phyloP scores from a whole-genome alignment of 2,329 filamentous ascomycete genomes.

The Phialemonium atrogriseum region DNA sequence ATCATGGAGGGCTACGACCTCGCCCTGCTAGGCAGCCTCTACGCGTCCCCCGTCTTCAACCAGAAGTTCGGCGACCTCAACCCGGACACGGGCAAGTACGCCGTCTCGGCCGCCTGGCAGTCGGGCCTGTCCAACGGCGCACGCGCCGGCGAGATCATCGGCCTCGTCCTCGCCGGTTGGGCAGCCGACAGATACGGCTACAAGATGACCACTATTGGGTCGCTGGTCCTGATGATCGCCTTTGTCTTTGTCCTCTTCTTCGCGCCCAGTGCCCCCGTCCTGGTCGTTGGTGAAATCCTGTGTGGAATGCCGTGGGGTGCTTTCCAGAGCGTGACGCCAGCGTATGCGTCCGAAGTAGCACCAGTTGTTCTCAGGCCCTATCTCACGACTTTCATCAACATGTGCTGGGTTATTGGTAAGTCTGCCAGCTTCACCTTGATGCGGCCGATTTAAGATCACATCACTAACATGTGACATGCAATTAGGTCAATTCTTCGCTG shows the following conservation, averaged over 20 bases:
- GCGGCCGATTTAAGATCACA: no score
- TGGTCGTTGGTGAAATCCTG: slow-evolving; percentile 41
- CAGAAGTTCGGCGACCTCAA: slow-evolving; percentile 34
- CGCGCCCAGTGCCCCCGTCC: slow-evolving; percentile 33
- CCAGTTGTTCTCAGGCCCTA: slow-evolving; percentile 41
- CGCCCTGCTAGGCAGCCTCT: slow-evolving; percentile 39
- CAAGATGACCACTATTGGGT: slow-evolving; percentile 38
- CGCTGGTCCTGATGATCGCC: slow-evolving; percentile 34
- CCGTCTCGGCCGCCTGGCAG: slow-evolving; percentile 48
- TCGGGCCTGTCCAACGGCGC: slow-evolving; percentile 46
- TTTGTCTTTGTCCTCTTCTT: slow-evolving; percentile 49
- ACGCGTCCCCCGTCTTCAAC: slow-evolving; percentile 36
- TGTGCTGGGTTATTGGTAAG: slow-evolving; percentile 50
- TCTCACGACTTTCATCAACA: slow-evolving; percentile 46
- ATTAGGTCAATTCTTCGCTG: slow-evolving; percentile 33
- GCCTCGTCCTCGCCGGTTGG: slow-evolving; percentile 45
- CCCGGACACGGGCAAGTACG: slow-evolving; percentile 27
- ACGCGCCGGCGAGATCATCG: slow-evolving; percentile 45
- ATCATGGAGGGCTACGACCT: slow-evolving; percentile 46
- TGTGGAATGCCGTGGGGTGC: slow-evolving; percentile 42
- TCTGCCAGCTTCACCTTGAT: no score
- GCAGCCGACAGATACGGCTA: slow-evolving; percentile 42
- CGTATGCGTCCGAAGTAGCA: slow-evolving; percentile 45
- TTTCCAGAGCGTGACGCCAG: slow-evolving; percentile 42
- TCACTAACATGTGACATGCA: slow-evolving; percentile 33